Evolutionary conservation across 805 yeast species (phyloP).

Genomic region (Kluyveromyces dobzhanskii): DNA sequence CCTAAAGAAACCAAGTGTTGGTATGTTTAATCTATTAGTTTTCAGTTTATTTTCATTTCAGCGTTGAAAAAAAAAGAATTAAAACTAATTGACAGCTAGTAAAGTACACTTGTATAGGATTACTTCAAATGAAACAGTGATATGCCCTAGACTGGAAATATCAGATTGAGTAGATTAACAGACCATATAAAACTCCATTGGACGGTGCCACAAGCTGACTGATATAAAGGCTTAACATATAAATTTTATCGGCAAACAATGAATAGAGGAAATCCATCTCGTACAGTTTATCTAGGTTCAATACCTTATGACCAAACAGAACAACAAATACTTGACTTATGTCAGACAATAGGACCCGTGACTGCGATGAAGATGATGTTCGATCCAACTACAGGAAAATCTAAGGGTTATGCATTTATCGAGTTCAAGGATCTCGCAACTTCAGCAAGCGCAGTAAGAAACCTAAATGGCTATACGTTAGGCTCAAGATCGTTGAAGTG

Average conservation of each 20-base stretch:
- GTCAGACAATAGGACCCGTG: slow-evolving; percentile 84
- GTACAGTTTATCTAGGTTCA: slow-evolving; percentile 68
- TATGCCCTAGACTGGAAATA: too few relatives aligned
- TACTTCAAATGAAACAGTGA: too few relatives aligned
- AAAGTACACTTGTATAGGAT: too few relatives aligned
- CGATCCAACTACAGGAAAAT: slow-evolving; percentile 82
- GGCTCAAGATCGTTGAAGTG: slow-evolving; percentile 70
- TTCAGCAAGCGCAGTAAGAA: slow-evolving; percentile 85
- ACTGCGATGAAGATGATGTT: slow-evolving; percentile 65
- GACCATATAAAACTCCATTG: too few relatives aligned
- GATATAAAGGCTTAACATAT: too few relatives aligned
- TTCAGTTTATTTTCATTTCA: too few relatives aligned
- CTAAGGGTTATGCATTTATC: slow-evolving; percentile 85
- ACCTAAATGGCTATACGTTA: slow-evolving; percentile 67
- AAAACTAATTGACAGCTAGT: too few relatives aligned
- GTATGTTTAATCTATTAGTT: too few relatives aligned
- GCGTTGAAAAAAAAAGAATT: too few relatives aligned
- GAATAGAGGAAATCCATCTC: slow-evolving; percentile 15
- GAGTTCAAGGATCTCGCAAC: slow-evolving; percentile 78
- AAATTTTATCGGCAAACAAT: background rate
- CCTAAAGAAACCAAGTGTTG: too few relatives aligned
- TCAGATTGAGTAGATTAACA: too few relatives aligned
- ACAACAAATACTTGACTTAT: slow-evolving; percentile 82
- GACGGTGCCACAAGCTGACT: too few relatives aligned
- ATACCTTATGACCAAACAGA: slow-evolving; percentile 93